Base-by-base conservation (phyloP, 2,329 filamentous ascomycete species). In the Claviceps sorghi region DNA sequence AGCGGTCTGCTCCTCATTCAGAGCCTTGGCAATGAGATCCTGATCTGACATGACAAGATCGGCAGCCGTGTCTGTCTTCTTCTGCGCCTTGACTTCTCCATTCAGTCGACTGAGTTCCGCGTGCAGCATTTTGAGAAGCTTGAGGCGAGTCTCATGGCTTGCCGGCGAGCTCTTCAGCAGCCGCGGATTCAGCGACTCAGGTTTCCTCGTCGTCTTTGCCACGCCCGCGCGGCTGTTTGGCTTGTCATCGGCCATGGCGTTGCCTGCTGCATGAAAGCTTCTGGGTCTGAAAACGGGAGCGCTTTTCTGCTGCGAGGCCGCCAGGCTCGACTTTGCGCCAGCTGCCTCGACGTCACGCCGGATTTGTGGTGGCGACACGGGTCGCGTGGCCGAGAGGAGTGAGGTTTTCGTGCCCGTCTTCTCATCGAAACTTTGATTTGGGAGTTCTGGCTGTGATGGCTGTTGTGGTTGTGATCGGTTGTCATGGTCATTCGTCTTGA, bases 1-100 rank as follows among this genome's bases (percentile, higher is more conserved):
- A 8, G 80, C 71, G 38, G 78, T 78, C 63, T 95, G 82, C 68
- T 98, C 94, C 55, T 90, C 81, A 58, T 91, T 84, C 1, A 91
- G 70, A 0, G 81, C 79, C 55, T 80, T 72, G 58, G 76, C 78
- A 55, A 89, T 84, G 22, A 90, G 72, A 46, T 83, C 77, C 61
- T 87, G 80, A 1, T 80, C 72, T 1, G 76, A 77, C 47, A 88
- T 65, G 17, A 82, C 61, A 2, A 86, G 69, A 42, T 9, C 63
- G 43, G 73, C 36, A 32, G 41, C 67, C 13, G 3, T n/a, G 4
- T 38, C 46, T n/a, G 72, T 66, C 34, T 73, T 74, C 30, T 55
- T 68, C 44, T 72, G 71, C 52, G 77, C 79, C 48, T 71, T 71
- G 2, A 86, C 65, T 57, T 80, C 78, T 15, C 73, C 69, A 61